Evolutionary conservation across 2,329 filamentous ascomycete genomes (phyloP), one percentile per base, ranked within the genome.

Genomic region (Fusarium equiseti): DNA sequence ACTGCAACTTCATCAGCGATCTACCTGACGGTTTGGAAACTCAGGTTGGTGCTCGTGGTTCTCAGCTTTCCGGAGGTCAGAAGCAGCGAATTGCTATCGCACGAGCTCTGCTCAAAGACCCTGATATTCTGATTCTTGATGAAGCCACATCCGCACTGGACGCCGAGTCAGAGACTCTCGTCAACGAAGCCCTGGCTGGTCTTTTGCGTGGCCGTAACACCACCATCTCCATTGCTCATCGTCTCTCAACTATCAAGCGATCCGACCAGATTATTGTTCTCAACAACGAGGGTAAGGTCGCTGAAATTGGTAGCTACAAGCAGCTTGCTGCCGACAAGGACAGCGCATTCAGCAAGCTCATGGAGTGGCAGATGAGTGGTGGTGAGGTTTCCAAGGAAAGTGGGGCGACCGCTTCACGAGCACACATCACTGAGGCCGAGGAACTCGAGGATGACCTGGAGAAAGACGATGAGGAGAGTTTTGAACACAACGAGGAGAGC

Each of bases 81-180:
- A 98, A 98, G 83, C 96, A 99, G 81, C 91, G 96, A 70, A 98
- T 99, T 75, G 96, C 96, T 40, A 99, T 99, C 79, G 96, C 96
- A 8, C 90, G 97, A 58, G 96, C 96, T 15, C 86, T 99, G 29
- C 90, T 99, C 74, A 98, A 98, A 81, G 89, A 98, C 69, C 97
- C 97, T 0, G 96, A 99, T 81, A 98, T 99, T 69, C 85, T 99
- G 29, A 97, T 99, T 66, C 88, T 99, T 1, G 96, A 99, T 77
- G 96, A 99, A 85, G 93, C 97, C 20, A 99, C 97, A 1, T 97
- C 94, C 4, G 96, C 96, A 1, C 87, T 99, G 10, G 96, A 99
- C 78, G 96, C 96, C 16, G 96, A 99, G 81, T 97, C 94, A 0
- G 96, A 99, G 80, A 98, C 96, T 0, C 88, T 98, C 5, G 96